phyloP scores from a whole-genome alignment of 2,329 filamentous ascomycete genomes.

The Eutypella sp. region DNA sequence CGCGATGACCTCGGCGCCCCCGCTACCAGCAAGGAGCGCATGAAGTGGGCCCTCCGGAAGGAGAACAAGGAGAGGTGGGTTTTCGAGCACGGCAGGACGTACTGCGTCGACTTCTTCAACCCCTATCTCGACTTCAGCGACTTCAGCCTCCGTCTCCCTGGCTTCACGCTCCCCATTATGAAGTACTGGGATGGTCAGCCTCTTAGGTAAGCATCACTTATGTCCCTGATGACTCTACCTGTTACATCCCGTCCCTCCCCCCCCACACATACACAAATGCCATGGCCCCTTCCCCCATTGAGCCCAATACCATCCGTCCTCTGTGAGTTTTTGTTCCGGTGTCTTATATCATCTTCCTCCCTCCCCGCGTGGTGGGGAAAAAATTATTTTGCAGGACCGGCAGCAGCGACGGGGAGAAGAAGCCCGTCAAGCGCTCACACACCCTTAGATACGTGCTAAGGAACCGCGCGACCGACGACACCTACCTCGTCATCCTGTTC shows the following conservation, averaged over 20 bases:
- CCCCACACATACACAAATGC: slow-evolving; percentile 16
- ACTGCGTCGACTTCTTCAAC: slow-evolving; percentile 73
- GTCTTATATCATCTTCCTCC: slow-evolving; percentile 3
- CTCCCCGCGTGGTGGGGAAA: neutral
- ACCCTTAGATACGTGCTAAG: slow-evolving; percentile 88
- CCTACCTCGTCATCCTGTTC: slow-evolving; percentile 79
- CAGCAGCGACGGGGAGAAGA: slow-evolving; percentile 1
- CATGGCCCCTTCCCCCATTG: slow-evolving; percentile 31
- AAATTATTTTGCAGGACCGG: slow-evolving; percentile 4
- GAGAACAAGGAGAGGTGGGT: slow-evolving; percentile 47
- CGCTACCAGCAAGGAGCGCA: slow-evolving; percentile 44
- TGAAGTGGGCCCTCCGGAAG: slow-evolving; percentile 52
- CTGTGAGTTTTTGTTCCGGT: slow-evolving; percentile 10
- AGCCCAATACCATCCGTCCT: slow-evolving; percentile 13
- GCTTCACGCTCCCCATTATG: slow-evolving; percentile 68
- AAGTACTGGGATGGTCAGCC: slow-evolving; percentile 78
- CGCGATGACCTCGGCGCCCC: slow-evolving; percentile 48
- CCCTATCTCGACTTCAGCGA: slow-evolving; percentile 81
- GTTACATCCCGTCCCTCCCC: too few species aligned
- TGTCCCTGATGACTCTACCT: too few species aligned
- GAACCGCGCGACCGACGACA: slow-evolving; percentile 65
- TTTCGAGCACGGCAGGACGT: slow-evolving; percentile 49
- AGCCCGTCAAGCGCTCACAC: slow-evolving; percentile 61
- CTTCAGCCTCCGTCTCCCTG: slow-evolving; percentile 66
- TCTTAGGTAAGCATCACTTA: slow-evolving; percentile 53